phyloP scores from a whole-genome alignment of 2,329 filamentous ascomycete species.

The Drechslera avenae region DNA sequence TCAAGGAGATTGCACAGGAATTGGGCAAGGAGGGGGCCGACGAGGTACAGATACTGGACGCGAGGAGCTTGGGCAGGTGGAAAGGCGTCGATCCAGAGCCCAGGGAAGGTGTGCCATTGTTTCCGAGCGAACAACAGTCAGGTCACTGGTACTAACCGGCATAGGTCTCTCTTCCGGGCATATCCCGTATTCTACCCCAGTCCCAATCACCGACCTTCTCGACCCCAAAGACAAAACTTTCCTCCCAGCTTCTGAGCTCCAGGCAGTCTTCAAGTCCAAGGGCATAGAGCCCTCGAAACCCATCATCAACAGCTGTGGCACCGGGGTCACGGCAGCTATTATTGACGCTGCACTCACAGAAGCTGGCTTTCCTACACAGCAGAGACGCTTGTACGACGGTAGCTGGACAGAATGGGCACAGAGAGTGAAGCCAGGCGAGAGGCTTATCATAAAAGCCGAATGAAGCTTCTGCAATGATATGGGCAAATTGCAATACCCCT shows the following conservation, averaged over 20 bases:
- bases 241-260: constrained; percentile 72
- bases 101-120: constrained; percentile 63
- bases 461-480: not conserved
- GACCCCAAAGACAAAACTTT: constrained; percentile 84
- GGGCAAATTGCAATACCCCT: no score
- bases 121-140: not conserved
- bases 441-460: constrained; percentile 63
- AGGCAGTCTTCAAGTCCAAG: constrained; percentile 76
- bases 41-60: constrained; percentile 87
- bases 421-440: constrained; percentile 65
- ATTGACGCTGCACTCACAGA: constrained; percentile 85
- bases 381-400: constrained; percentile 85
- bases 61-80: constrained; percentile 79
- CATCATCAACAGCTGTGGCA: constrained; percentile 88
- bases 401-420: constrained; percentile 94
- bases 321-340: constrained; percentile 89
- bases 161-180: constrained; percentile 78
- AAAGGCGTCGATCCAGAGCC: constrained; percentile 85
- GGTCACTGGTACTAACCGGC: not conserved
- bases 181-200: constrained; percentile 83
- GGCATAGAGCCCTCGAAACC: constrained; percentile 79
- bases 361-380: constrained; percentile 73
- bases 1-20: constrained; percentile 76
- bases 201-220: constrained; percentile 80
- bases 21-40: constrained; percentile 82